Evolutionary conservation across 257 asterid genomes (phyloP), one percentile per base, ranked within the genome.

Genomic region (Verbena officinalis): DNA sequence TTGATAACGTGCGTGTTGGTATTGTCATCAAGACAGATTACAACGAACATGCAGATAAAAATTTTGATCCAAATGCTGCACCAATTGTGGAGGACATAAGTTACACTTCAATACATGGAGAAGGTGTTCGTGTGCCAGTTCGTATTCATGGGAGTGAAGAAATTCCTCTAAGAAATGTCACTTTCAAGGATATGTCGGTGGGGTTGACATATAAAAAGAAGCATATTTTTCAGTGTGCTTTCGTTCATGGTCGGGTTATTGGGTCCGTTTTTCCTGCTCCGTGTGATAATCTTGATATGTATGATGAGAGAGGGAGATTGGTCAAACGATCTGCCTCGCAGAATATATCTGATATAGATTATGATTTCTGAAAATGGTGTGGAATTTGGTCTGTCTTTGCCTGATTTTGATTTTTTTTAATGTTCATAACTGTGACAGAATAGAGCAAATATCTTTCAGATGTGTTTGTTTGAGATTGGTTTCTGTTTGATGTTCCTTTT

Each of bases 51-150:
- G 86, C 99, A 1, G 96, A 84, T 30, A 69, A 55, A 4, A 90
- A 59, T 7, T 94, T 79, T 48, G 84, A 94, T 72, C 95, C 90
- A 23, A 74, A 80, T 60, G 99, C 99, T 1, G 67, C 76, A 30
- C 99, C 99, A 1, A 19, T 77, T 14, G 59, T 94, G 2, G 83
- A 86, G 74, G 84, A 81, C 86, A 86, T 94, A 78, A 86, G 81
- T 71, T 94, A 81, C 70, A 63, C 67, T 0, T 73, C 96, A 0
- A 39, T 94, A 23, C 96, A 86, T 5, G 99, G 99, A 0, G 88
- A 84, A 74, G 91, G 93, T 45, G 97, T 90, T 64, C 96, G 99
- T 0, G 97, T 94, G 59, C 99, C 99, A 0, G 96, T 94, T 23
- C 89, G 96, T 17, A 78, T 90, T 13, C 88, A 88, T 15, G 99